Evolutionary conservation across 257 asterid species (phyloP).

Genomic region (Solanum boliviense): DNA sequence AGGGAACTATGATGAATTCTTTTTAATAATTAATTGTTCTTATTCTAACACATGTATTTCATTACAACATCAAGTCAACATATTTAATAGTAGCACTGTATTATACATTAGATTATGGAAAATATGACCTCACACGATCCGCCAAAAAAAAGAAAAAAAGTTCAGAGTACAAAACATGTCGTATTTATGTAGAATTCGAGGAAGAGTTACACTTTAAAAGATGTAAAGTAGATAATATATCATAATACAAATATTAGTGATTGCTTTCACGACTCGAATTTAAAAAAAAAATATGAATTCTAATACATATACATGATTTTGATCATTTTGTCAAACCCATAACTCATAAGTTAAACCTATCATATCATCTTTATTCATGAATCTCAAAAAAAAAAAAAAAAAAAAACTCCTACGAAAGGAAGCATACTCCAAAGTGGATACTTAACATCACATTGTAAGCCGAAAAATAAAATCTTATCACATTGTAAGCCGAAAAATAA

Average conservation of each 20-base stretch:
- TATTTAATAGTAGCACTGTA: background rate
- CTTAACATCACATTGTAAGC: background rate
- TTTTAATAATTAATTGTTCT: background rate
- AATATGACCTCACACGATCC: background rate
- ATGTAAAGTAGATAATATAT: background rate
- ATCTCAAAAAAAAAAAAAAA: background rate
- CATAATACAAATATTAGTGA: background rate
- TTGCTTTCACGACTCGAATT: rapidly evolving
- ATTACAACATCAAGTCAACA: background rate
- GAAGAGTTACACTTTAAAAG: background rate
- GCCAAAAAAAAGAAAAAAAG: background rate
- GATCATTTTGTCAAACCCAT: background rate
- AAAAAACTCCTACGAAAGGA: no score
- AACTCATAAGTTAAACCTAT: background rate
- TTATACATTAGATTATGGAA: background rate
- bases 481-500: background rate
- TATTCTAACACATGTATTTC: background rate
- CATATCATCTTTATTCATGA: background rate
- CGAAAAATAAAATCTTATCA: background rate
- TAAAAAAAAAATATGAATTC: background rate
- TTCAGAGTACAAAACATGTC: rapidly evolving
- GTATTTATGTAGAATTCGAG: rapidly evolving
- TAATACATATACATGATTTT: background rate
- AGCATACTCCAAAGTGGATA: background rate
- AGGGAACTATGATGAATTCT: background rate